Percentiles rank a stretch among this genome's conserved stretches.
Evolutionary conservation across 768 basidiomycete genomes (phyloP).

Genomic region (Sporobolomyces pararoseus): DNA sequence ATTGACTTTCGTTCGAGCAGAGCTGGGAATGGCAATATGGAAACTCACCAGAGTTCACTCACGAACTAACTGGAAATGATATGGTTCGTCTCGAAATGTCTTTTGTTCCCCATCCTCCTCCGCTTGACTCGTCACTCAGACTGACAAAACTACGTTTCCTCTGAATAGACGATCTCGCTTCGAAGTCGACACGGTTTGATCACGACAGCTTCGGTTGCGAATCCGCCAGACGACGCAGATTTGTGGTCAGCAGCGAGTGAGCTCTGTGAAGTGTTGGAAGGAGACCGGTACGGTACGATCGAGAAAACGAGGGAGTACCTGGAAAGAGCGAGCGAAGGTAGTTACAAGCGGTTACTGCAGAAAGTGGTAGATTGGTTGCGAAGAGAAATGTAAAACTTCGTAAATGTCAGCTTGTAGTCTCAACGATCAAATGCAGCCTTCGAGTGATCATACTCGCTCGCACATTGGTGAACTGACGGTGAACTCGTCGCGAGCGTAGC

Average conservation of each 20-base stretch:
- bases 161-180: conserved; percentile 32
- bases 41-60: conserved; percentile 88
- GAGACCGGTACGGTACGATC: conserved; percentile 38
- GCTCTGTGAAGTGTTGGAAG: conserved; percentile 24
- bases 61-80: conserved; percentile 52
- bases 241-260: conserved; percentile 15
- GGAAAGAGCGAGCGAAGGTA: not conserved
- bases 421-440: too few relatives aligned
- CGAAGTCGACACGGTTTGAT: conserved; percentile 43
- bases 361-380: conserved; percentile 34
- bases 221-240: conserved; percentile 4
- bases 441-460: too few relatives aligned
- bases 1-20: conserved; percentile 55
- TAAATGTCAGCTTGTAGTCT: too few relatives aligned
- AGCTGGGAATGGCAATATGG: conserved; percentile 92
- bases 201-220: conserved; percentile 24
- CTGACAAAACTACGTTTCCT: not conserved
- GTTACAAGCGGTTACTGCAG: not conserved
- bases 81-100: not conserved
- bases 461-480: too few relatives aligned
- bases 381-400: conserved; percentile 31
- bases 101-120: not conserved
- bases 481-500: too few relatives aligned
- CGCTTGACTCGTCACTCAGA: not conserved
- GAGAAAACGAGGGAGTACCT: conserved; percentile 12